Percentiles rank a stretch among this genome's conserved stretches.
These are phyloP conservation scores for Actinidia arguta DNA, from an alignment of 179 eudicot species.

Conservation along the genomic window DNA sequence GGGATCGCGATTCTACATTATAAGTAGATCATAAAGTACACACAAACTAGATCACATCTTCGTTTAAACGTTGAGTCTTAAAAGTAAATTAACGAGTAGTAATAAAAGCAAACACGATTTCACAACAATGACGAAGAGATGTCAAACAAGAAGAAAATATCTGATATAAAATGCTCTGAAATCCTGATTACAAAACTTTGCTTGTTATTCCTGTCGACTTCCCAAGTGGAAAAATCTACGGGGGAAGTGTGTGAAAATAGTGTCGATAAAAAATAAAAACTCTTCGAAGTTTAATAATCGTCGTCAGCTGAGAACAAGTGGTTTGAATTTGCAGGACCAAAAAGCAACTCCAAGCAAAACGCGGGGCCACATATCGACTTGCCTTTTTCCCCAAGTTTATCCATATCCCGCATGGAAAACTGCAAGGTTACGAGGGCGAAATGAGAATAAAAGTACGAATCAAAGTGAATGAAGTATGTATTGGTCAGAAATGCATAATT, in stretches of 20 bases:
- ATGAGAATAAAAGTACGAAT: neutral
- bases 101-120: no score
- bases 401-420: slow-evolving; percentile 51
- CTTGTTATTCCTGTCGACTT: neutral
- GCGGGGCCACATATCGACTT: slow-evolving; percentile 56
- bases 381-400: slow-evolving; percentile 54
- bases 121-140: no score
- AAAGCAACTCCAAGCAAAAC: slow-evolving; percentile 61
- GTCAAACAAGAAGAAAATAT: no score
- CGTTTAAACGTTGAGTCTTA: no score
- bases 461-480: neutral
- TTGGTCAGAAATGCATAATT: neutral
- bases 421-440: slow-evolving; percentile 20
- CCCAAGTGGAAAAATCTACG: neutral
- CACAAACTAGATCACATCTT: no score
- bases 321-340: slow-evolving; percentile 51
- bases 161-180: neutral
- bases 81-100: no score
- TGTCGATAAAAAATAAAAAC: neutral
- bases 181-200: neutral
- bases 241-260: neutral
- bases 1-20: no score
- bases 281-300: neutral
- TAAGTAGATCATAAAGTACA: no score
- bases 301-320: slow-evolving; percentile 1